Evolutionary conservation across 345 rosid species (phyloP), one percentile per base, ranked within the genome.

Genomic region (Pistacia vera): DNA sequence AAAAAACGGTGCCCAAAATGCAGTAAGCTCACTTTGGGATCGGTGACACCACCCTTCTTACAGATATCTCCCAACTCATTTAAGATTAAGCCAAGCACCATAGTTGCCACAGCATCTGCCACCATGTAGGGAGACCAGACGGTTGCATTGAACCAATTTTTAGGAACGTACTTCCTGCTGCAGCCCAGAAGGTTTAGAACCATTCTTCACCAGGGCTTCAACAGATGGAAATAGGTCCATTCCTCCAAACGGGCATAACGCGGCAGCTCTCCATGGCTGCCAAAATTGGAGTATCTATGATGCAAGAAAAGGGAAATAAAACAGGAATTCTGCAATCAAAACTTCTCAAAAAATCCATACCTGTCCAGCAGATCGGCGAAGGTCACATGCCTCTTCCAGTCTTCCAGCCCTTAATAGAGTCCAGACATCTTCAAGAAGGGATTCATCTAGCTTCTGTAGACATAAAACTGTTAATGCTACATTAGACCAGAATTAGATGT

Each of bases 251-350:
- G 99, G 93, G 79, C 87, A 85, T 71, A 96, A 85, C 70, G 94
- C 90, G 80, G 97, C 97, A 66, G 98, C 98, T 85, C 97, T 90
- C 99, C 98, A 96, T 10, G 97, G 92, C 99, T 96, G 83, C 75
- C 80, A 73, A 64, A 64, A 74, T 41, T 11, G 64, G 74, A 66
- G 51, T 8, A 51, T 38, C 49, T 56, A 64, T 68, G 63, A 70
- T 33, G 57, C 56, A 55, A 74, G 68, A 41, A 44, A 28, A 18
- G 30, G 30, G 76, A 75, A 65, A 69, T 17, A 58, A 73, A 51
- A 30, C 22, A 20, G 2, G 56, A 16, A 57, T 46, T 60, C 41
- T 36, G 58, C 5, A 44, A 63, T 41, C 70, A 56, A 68, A 68
- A 75, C 12, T 54, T 57, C 51, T 33, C 35, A 44, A 62, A 69